phyloP scores from a whole-genome alignment of 805 yeast genomes.

The Hanseniaspora pseudoguilliermondii region DNA sequence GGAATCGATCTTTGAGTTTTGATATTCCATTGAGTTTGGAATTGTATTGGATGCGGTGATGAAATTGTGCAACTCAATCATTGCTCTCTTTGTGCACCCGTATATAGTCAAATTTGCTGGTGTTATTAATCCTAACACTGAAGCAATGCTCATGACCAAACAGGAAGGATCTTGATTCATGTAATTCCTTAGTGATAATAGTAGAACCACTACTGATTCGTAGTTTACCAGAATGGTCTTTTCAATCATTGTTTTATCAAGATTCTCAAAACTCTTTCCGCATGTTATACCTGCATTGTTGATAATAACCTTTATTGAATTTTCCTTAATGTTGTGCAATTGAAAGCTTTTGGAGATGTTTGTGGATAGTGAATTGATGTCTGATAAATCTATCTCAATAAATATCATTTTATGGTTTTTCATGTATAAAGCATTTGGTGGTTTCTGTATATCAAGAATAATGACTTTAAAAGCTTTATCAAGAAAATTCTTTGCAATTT shows the following conservation, averaged over 20 bases:
- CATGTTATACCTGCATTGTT: slow-evolving; percentile 75
- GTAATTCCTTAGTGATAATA: background rate
- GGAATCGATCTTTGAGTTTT: slow-evolving; percentile 48
- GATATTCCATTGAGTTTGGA: slow-evolving; percentile 35
- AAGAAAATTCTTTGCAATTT: slow-evolving; percentile 38
- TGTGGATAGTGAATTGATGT: slow-evolving; percentile 22
- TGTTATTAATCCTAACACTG: slow-evolving; percentile 71
- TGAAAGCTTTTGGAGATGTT: slow-evolving; percentile 31
- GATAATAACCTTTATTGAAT: slow-evolving; percentile 53
- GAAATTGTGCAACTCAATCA: slow-evolving; percentile 74
- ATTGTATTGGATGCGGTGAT: slow-evolving; percentile 29
- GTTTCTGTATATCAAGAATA: slow-evolving; percentile 44
- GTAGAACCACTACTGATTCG: slow-evolving; percentile 17
- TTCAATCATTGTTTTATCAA: slow-evolving; percentile 41
- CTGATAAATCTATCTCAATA: background rate
- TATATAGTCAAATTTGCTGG: slow-evolving; percentile 72
- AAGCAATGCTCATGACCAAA: slow-evolving; percentile 66
- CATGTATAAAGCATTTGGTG: background rate
- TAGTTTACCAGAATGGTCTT: slow-evolving; percentile 54
- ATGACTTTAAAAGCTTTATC: slow-evolving; percentile 40
- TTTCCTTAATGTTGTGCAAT: slow-evolving; percentile 38
- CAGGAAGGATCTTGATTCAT: slow-evolving; percentile 30
- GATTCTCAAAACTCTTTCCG: slow-evolving; percentile 45
- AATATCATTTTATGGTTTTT: background rate
- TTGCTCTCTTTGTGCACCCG: slow-evolving; percentile 83